Percentiles rank a stretch among this genome's conserved stretches.
Conservation (phyloP, 2,329 filamentous ascomycete genomes). For the Arthrinium puccinioides region DNA sequence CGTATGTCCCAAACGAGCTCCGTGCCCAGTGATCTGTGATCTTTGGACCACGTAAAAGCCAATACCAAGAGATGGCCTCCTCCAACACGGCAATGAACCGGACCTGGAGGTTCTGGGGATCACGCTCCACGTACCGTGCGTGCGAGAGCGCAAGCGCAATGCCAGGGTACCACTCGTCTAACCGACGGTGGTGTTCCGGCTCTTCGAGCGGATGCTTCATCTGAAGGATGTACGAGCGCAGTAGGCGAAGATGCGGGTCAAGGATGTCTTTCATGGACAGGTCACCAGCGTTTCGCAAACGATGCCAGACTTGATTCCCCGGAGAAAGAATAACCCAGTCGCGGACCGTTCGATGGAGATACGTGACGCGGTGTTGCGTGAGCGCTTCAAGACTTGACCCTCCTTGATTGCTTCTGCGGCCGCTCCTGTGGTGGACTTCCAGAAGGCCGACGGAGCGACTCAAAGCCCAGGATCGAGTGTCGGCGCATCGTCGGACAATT, state of each 20-base stretch:
- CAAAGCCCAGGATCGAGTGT: slow-evolving; percentile 8
- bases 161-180: slow-evolving; percentile 31
- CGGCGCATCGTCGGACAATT: slow-evolving; percentile 11
- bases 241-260: slow-evolving; percentile 22
- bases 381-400: not conserved
- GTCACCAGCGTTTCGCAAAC: not conserved
- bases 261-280: slow-evolving; percentile 8
- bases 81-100: slow-evolving; percentile 20
- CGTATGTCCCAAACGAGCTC: slow-evolving; percentile 22
- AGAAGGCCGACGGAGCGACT: slow-evolving; percentile 18
- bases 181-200: slow-evolving; percentile 26
- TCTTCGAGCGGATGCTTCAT: slow-evolving; percentile 25
- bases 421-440: slow-evolving; percentile 12
- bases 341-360: slow-evolving; percentile 26
- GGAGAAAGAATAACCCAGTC: slow-evolving; percentile 22
- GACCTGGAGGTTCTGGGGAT: slow-evolving; percentile 9
- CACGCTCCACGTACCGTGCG: slow-evolving; percentile 18
- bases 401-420: not conserved
- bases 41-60: slow-evolving; percentile 16
- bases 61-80: slow-evolving; percentile 21
- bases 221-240: slow-evolving; percentile 25
- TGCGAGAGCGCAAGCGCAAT: slow-evolving; percentile 29
- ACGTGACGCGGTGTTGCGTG: slow-evolving; percentile 17
- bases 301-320: slow-evolving; percentile 1
- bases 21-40: slow-evolving; percentile 24